These are phyloP conservation scores for Boehmeria nivea DNA, from an alignment of 306 rosid genomes.

Conservation along the genomic window DNA sequence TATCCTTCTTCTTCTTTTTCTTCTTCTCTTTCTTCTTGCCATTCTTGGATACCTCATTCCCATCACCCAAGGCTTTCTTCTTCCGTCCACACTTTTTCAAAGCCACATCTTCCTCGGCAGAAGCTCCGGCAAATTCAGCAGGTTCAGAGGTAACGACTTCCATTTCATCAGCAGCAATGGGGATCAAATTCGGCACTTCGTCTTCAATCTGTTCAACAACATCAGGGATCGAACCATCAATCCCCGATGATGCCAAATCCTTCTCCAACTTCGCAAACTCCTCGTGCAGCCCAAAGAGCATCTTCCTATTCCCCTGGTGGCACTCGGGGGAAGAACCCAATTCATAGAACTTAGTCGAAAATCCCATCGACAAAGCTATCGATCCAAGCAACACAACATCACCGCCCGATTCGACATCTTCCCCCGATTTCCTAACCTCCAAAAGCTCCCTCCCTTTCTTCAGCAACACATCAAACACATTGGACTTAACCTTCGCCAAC, in stretches of 20 bases:
- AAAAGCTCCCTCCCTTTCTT: conserved; percentile 53
- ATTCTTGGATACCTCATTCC: conserved; percentile 23
- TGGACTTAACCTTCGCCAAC: conserved; percentile 55
- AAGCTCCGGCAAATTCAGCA: conserved; percentile 8
- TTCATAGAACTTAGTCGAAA: conserved; percentile 56
- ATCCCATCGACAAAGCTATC: conserved; percentile 45
- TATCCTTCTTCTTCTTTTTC: conserved; percentile 26
- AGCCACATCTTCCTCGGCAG: conserved; percentile 25
- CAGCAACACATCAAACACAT: conserved; percentile 54
- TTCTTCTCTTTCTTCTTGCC: conserved; percentile 21
- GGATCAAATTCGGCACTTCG: conserved; percentile 53
- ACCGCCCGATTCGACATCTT: conserved; percentile 33
- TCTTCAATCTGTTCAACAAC: conserved; percentile 38
- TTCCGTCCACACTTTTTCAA: conserved; percentile 38
- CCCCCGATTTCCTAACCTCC: conserved; percentile 56
- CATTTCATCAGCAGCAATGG: conserved; percentile 29
- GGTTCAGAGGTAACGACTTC: conserved; percentile 16
- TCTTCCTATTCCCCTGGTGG: conserved; percentile 76
- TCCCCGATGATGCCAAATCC: conserved; percentile 47
- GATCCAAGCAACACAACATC: conserved; percentile 46
- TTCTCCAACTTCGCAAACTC: conserved; percentile 75
- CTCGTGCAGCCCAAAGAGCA: conserved; percentile 55
- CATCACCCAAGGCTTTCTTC: conserved; percentile 25
- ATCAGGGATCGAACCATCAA: conserved; percentile 45
- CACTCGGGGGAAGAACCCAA: conserved; percentile 72